Base-by-base conservation (phyloP, 768 basidiomycete species). In the Candolleomyces eurysporus region DNA sequence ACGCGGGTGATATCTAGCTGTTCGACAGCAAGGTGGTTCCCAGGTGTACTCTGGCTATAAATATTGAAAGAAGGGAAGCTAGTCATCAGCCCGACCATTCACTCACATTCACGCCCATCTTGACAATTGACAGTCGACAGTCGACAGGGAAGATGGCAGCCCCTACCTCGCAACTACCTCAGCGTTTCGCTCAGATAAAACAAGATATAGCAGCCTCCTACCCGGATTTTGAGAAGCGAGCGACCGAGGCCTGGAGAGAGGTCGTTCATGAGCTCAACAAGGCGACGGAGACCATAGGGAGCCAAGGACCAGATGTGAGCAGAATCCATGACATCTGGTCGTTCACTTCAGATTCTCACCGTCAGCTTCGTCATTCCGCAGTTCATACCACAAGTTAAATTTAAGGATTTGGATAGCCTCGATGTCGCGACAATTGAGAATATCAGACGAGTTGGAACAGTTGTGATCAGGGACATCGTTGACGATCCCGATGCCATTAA, bases 351-450 rank as follows among this genome's bases (percentile, higher is more conserved):
- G 49, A 53, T 19, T 26, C 22, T 55, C 42, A 31, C 36, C 26
- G 7, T 11, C 36, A 51, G 17, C 10, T 31, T 48, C 11, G 50
- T 52, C 36, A 39, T 49, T 9, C 10, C 58, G 17, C 17, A 89
- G 87, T 82, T 78, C 64, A 78, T 90, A 43, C 88, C 89, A 4
- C 83, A 85, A 70, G 81, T 90, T 53, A 74, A 82, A 17, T 88
- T 88, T 67, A 67, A 76, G 4, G 81, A 87, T 49, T 72, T 91
- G 16, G 68, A 76, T 5, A 79, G 68, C 21, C 71, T 90, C 46
- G 73, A 75, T 48, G 59, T 67, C 0, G 82, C 84, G 19, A 73
- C 81, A 36, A 61, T 88, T 7, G 77, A 78, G 2, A 75, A 68
- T 56, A 83, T 90, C 63, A 84, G 76, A 66, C 73, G 79, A 48